Conservation (phyloP, 148 eudicot genomes). For the Rhododendron kiyosumense region DNA sequence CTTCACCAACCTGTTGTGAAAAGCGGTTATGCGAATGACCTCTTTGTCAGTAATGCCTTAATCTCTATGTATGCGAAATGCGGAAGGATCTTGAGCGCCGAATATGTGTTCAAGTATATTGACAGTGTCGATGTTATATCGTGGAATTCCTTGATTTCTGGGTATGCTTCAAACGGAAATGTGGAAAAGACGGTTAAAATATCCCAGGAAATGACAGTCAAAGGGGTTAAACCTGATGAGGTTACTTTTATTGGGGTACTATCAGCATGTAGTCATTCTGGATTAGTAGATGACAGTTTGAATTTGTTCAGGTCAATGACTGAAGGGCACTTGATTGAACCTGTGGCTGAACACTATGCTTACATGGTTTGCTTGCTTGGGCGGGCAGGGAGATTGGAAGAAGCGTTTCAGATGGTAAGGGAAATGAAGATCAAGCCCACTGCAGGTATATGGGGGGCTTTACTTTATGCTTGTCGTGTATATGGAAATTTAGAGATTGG, state of each 20-base stretch:
- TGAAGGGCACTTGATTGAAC: constrained; percentile 39
- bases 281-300: constrained; percentile 48
- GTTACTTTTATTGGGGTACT: constrained; percentile 49
- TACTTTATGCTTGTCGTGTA: constrained; percentile 69
- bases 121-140: constrained; percentile 4
- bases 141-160: constrained; percentile 17
- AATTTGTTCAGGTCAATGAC: constrained; percentile 54
- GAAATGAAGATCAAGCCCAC: constrained; percentile 36
- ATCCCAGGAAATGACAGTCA: constrained; percentile 36
- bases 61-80: constrained; percentile 24
- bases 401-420: constrained; percentile 36
- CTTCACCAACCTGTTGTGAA: constrained; percentile 17
- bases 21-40: constrained; percentile 13
- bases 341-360: constrained; percentile 65
- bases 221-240: constrained; percentile 24
- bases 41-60: constrained; percentile 15
- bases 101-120: constrained; percentile 8
- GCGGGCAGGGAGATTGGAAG: constrained; percentile 68
- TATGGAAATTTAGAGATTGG: constrained; percentile 58
- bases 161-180: constrained; percentile 16
- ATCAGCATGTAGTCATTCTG: constrained; percentile 75
- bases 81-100: constrained; percentile 10
- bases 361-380: constrained; percentile 77
- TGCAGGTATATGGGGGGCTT: constrained; percentile 71
- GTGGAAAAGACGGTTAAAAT: constrained; percentile 12